A percentile compares a stretch with the other conserved stretches of the same genome.
Conservation (phyloP, 2,329 filamentous ascomycete species). For the Colletotrichum endophyticum region DNA sequence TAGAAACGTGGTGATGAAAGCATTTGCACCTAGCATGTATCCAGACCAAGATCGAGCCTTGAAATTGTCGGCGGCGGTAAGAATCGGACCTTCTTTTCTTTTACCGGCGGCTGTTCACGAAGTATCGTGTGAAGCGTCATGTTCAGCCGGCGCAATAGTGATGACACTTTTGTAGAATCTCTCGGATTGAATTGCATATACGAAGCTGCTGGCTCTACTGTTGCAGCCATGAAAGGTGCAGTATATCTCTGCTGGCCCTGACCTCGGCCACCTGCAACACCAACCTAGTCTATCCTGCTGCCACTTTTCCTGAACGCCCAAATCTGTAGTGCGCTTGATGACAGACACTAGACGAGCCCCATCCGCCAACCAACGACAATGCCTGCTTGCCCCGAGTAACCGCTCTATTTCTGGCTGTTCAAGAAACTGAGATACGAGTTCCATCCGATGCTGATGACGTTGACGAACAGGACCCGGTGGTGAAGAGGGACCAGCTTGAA, state of each 20-base stretch:
- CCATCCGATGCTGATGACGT: constrained; percentile 75
- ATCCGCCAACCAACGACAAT: not conserved
- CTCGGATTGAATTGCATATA: not conserved
- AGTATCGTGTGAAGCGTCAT: not conserved
- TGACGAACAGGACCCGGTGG: constrained; percentile 85
- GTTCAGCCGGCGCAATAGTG: accelerated
- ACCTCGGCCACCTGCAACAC: not conserved
- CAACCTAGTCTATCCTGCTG: not conserved
- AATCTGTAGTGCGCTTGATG: not conserved
- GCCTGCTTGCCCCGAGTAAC: not conserved
- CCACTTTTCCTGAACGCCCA: not conserved
- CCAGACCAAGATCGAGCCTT: not conserved
- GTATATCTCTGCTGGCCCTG: not conserved
- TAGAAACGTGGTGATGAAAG: too few species aligned
- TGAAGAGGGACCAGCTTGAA: constrained; percentile 87
- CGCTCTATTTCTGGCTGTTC: constrained; percentile 48
- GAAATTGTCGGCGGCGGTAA: not conserved
- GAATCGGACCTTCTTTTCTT: not conserved
- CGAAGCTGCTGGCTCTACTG: not conserved
- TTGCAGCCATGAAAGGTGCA: not conserved
- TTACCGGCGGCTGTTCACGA: not conserved
- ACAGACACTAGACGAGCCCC: not conserved
- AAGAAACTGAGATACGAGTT: constrained; percentile 69
- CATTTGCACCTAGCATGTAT: too few species aligned
- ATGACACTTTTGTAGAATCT: not conserved